Percentiles rank a stretch among this genome's conserved stretches.
phyloP scores from a whole-genome alignment of 2,329 filamentous ascomycete genomes.

The Beauveria sp. region DNA sequence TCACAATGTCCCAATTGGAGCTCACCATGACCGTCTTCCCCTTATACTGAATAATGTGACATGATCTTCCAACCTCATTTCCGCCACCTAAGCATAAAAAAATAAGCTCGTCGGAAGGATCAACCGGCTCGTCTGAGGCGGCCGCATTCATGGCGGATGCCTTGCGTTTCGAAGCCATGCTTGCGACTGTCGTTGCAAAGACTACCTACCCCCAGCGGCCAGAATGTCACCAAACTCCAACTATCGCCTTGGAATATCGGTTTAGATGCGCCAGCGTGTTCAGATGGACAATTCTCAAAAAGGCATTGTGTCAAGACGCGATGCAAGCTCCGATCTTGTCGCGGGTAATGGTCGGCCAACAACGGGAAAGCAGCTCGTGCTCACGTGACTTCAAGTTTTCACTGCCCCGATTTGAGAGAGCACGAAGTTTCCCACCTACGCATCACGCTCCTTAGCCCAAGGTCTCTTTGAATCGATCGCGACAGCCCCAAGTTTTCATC shows the following conservation, averaged over 20 bases:
- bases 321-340: neutral
- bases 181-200: conserved; percentile 16
- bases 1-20: neutral
- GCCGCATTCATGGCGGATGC: conserved; percentile 63
- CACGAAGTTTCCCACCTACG: conserved; percentile 23
- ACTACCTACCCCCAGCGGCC: neutral
- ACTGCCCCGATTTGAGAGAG: neutral
- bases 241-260: neutral
- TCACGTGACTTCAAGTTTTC: conserved; percentile 40
- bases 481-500: neutral
- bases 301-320: conserved; percentile 12
- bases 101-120: conserved; percentile 88
- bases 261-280: neutral
- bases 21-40: conserved; percentile 96
- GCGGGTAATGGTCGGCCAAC: conserved; percentile 22
- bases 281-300: neutral
- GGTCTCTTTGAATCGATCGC: neutral
- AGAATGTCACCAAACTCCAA: neutral
- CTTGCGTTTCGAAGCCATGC: conserved; percentile 92
- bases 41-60: conserved; percentile 98
- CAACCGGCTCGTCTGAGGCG: conserved; percentile 73
- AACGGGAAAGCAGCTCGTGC: neutral
- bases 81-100: conserved; percentile 92
- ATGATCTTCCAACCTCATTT: conserved; percentile 94
- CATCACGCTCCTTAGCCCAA: conserved; percentile 19